Percentiles rank a stretch among this genome's conserved stretches.
phyloP scores from a whole-genome alignment of 2,329 filamentous ascomycete species.

The Bimuria novae-zelandiae region DNA sequence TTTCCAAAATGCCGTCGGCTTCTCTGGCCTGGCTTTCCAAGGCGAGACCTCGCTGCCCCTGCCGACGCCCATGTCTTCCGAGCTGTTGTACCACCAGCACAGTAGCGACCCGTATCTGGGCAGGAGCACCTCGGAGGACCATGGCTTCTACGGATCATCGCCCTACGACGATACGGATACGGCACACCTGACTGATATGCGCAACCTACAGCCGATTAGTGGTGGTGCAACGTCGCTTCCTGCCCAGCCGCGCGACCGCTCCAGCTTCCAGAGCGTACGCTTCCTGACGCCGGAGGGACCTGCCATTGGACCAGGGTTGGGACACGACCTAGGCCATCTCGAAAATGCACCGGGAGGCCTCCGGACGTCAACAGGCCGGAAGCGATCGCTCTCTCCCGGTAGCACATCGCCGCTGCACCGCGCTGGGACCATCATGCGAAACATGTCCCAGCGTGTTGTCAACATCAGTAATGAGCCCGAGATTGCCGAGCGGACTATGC shows the following conservation, averaged over 20 bases:
- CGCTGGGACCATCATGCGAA: constrained; percentile 58
- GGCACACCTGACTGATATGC: constrained; percentile 62
- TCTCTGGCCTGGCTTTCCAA: constrained; percentile 51
- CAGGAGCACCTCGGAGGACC: constrained; percentile 56
- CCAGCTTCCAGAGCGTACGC: constrained; percentile 59
- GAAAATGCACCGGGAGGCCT: constrained; percentile 55
- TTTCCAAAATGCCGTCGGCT: constrained; percentile 55
- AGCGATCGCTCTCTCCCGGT: constrained; percentile 53
- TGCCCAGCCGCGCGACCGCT: constrained; percentile 50
- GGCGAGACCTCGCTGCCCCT: constrained; percentile 42
- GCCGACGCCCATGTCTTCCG: constrained; percentile 39
- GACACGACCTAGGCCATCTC: constrained; percentile 63
- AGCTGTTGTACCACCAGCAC: constrained; percentile 54
- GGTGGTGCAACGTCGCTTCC: constrained; percentile 50
- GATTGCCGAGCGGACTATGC: constrained; percentile 72
- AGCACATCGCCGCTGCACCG: constrained; percentile 53
- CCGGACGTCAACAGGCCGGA: constrained; percentile 50
- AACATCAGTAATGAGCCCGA: constrained; percentile 95
- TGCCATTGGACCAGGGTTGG: constrained; percentile 50
- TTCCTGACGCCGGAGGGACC: constrained; percentile 53
- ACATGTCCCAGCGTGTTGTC: constrained; percentile 96
- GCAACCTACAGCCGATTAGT: constrained; percentile 61
- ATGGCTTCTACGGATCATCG: constrained; percentile 56
- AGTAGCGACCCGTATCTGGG: constrained; percentile 31
- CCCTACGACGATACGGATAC: constrained; percentile 64